Percentiles rank a stretch among this genome's conserved stretches.
Evolutionary conservation across 2,329 filamentous ascomycete species (phyloP).

Genomic region (Sporothrix brasiliensis): DNA sequence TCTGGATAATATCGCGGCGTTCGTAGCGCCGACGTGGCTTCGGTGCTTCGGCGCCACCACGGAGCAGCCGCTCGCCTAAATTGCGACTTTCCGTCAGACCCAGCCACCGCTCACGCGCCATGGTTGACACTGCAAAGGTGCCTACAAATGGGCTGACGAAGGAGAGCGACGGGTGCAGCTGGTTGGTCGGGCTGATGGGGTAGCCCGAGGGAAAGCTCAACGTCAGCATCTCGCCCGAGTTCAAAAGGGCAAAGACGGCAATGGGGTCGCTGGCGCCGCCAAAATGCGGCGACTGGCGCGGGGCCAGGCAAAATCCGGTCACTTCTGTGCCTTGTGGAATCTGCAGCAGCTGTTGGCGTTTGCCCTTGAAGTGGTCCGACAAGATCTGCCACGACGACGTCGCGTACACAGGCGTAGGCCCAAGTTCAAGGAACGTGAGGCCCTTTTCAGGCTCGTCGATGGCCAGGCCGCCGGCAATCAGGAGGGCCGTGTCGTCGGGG

Average conservation of each 20-base stretch:
- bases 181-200: constrained; percentile 88
- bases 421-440: constrained; percentile 86
- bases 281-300: constrained; percentile 81
- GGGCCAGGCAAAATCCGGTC: constrained; percentile 79
- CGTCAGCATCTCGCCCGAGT: constrained; percentile 86
- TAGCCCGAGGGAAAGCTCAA: constrained; percentile 91
- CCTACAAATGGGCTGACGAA: constrained; percentile 90
- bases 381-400: constrained; percentile 89
- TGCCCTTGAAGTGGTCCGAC: constrained; percentile 76
- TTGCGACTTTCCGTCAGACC: constrained; percentile 83
- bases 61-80: constrained; percentile 75
- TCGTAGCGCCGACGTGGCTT: constrained; percentile 77
- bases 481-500: constrained; percentile 85
- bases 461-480: constrained; percentile 80
- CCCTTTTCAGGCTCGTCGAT: constrained; percentile 70
- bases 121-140: constrained; percentile 68
- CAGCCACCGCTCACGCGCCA: constrained; percentile 83
- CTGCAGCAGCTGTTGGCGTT: constrained; percentile 69
- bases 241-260: constrained; percentile 75
- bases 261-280: constrained; percentile 87
- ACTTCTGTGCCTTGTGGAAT: constrained; percentile 78
- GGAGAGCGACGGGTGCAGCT: constrained; percentile 82
- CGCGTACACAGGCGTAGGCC: constrained; percentile 83
- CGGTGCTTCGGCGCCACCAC: constrained; percentile 74
- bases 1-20: constrained; percentile 79